Evolutionary conservation across 23 red algal genomes (phyloP).

Genomic region (Gracilariopsis chorda): DNA sequence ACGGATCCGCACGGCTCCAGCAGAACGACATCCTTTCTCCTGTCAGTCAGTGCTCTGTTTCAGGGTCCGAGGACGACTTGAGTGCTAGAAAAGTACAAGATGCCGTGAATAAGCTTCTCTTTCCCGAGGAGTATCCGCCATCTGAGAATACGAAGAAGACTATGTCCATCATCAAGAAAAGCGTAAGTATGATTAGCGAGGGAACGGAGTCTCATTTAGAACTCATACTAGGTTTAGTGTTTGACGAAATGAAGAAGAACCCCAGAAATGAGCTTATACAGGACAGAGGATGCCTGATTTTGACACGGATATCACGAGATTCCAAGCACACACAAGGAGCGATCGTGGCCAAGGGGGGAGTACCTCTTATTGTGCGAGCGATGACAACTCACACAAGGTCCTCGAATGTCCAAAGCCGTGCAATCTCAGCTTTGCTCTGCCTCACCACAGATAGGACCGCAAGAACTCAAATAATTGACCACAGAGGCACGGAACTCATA

Average conservation of each 20-base stretch:
- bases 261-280: neutral
- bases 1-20: neutral
- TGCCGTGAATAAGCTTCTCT: neutral
- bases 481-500: neutral
- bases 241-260: neutral
- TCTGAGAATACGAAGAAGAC: neutral
- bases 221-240: neutral
- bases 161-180: neutral
- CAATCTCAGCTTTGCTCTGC: neutral
- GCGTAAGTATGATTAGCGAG: neutral
- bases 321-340: neutral
- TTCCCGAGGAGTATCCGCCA: neutral
- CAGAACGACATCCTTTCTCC: neutral
- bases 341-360: neutral
- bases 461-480: slow-evolving; percentile 2
- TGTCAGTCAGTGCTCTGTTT: neutral
- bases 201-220: neutral
- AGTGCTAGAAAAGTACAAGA: neutral
- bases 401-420: neutral
- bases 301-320: neutral
- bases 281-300: neutral
- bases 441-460: neutral
- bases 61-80: neutral
- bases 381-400: neutral
- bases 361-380: neutral